Conservation (phyloP, 176 grass and related monocot genomes). For the Sorghum bicolor region DNA sequence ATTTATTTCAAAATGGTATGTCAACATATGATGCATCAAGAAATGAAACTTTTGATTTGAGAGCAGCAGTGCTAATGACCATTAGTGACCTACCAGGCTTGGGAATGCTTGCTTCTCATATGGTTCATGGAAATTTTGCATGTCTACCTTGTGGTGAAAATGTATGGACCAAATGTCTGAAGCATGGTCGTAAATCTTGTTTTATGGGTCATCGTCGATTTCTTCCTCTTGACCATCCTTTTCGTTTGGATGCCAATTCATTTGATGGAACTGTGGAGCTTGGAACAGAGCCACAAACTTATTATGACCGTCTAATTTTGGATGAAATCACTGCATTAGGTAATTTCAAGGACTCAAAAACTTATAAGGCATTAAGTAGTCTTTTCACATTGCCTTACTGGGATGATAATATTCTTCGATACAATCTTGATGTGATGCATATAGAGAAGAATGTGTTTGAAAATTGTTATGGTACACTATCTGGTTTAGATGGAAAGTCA, state of each 20-base stretch:
- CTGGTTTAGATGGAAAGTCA: neutral
- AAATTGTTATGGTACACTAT: neutral
- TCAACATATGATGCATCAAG: neutral
- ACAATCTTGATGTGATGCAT: neutral
- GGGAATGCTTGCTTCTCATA: neutral
- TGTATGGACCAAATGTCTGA: neutral
- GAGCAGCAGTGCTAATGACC: neutral
- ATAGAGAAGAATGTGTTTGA: neutral
- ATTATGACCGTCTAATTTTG: neutral
- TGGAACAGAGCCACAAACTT: neutral
- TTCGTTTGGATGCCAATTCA: neutral
- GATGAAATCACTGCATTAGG: neutral
- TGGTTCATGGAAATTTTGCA: neutral
- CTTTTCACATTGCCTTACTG: neutral
- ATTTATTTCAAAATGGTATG: neutral
- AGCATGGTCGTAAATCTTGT: neutral
- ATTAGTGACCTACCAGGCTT: neutral
- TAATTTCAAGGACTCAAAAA: neutral
- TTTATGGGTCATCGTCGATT: neutral
- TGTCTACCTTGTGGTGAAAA: neutral
- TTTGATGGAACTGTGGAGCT: neutral
- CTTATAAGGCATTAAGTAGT: neutral
- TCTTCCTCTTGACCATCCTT: neutral
- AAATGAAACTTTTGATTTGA: neutral
- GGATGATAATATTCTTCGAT: neutral